phyloP scores from a whole-genome alignment of 208 protist species.

The Strigomonas culicis region DNA sequence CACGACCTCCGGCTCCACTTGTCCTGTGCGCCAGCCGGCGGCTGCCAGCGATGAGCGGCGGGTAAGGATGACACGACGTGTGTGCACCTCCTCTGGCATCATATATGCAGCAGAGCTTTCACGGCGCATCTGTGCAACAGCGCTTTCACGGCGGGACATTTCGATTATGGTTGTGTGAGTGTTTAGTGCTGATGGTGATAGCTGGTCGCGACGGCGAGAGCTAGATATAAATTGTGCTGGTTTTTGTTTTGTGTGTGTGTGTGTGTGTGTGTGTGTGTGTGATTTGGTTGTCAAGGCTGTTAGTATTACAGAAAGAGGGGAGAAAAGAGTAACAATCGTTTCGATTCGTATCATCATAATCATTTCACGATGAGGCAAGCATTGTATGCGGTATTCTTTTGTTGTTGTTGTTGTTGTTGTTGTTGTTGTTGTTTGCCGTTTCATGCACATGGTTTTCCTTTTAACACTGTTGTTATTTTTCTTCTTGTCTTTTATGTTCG shows the following conservation, averaged over 20 bases:
- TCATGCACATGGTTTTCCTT: slow-evolving; percentile 10
- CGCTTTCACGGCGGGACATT: slow-evolving; percentile 44
- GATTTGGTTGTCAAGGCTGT: not conserved
- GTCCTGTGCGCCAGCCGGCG: no score
- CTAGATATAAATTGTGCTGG: not conserved
- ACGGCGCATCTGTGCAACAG: no score
- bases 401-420: slow-evolving; percentile 9
- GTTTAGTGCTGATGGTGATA: no score
- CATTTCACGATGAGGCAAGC: not conserved
- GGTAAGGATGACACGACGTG: slow-evolving; percentile 42
- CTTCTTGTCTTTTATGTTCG: slow-evolving; percentile 14
- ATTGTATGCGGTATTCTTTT: not conserved
- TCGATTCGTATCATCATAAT: not conserved
- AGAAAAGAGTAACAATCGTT: not conserved
- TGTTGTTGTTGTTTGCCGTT: slow-evolving; percentile 13
- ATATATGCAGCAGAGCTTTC: no score
- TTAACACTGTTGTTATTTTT: slow-evolving; percentile 10
- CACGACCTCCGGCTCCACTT: no score
- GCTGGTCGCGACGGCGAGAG: not conserved
- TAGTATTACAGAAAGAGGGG: not conserved
- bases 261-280: slow-evolving; percentile 1
- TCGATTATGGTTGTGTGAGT: slow-evolving; percentile 6
- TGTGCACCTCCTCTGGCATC: slow-evolving; percentile 54
- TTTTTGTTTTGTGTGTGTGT: slow-evolving; percentile 9
- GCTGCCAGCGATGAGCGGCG: slow-evolving; percentile 36